Base-by-base conservation (phyloP, 345 rosid species). In the Eucalyptus tenuipes region DNA sequence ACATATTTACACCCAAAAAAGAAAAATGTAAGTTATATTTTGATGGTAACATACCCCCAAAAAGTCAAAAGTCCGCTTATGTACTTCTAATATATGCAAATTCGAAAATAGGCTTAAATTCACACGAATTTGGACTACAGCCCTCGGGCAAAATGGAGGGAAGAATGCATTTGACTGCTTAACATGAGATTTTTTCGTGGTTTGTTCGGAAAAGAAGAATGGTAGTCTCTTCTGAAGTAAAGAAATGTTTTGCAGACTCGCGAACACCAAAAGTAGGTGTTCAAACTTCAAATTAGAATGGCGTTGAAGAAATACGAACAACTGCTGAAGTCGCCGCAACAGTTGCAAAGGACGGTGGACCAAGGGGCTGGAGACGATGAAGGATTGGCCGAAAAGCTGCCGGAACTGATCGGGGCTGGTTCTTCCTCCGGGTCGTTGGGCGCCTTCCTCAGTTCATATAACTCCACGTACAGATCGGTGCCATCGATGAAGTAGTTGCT, bases 331-430 rank as follows among this genome's bases (percentile, higher is more conserved):
- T 95, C 94, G 14, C 88, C 79, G 57, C 91, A 93, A 40, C 94
- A 94, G 88, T 88, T 90, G 85, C 95, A 95, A 18, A 95, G 94
- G 87, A 92, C 91, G 42, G 92, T 92, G 61, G 96, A 92, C 96
- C 95, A 93, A 17, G 86, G 86, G 40, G 33, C 13, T 20, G 87
- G 61, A 85, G 87, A 50, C 22, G 44, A 10, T 71, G 81, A 37
- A 37, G 81, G 44, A 33, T 37, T 71, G 25, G 81, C 45, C 7
- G 27, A 33, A 33, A 33, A 9, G 45, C 45, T 40, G 45, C 27
- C 45, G 45, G 81, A 71, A 37, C 81, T 10, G 25, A 71, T 18
- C 27, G 7, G 81, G 45, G 45, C 81, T 24, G 25, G 81, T 37
- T 71, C 44, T 71, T 71, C 81, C 14, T 71, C 81, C 45, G 2